Percentiles rank a stretch among this genome's conserved stretches.
Conservation (phyloP, 306 rosid genomes). For the Cajanus cajan region DNA sequence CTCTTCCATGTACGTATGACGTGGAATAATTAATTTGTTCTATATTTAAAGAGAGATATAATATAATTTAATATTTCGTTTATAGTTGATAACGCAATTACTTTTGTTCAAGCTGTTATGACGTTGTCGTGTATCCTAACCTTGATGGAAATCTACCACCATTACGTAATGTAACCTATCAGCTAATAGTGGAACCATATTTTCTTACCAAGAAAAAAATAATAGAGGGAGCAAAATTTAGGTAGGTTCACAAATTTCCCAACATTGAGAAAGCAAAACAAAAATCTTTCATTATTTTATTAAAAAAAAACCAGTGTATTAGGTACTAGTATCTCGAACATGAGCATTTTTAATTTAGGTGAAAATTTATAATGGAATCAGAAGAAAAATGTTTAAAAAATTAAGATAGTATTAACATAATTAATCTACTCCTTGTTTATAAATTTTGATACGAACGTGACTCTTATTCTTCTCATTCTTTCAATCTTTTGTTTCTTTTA, state of each 20-base stretch:
- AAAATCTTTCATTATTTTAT: neutral
- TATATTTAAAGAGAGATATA: neutral
- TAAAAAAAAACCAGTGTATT: no score
- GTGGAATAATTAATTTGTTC: no score
- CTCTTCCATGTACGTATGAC: no score
- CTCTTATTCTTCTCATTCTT: no score
- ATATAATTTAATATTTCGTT: neutral
- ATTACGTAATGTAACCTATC: neutral
- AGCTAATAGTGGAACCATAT: neutral
- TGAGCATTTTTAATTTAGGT: neutral
- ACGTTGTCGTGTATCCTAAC: slow-evolving; percentile 8
- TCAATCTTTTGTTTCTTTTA: no score
- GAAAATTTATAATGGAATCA: neutral
- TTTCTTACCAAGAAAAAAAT: neutral
- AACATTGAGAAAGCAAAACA: neutral
- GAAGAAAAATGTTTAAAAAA: no score
- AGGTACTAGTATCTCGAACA: neutral
- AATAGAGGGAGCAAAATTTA: neutral
- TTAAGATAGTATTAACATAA: no score
- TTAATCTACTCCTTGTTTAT: no score
- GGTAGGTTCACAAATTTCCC: neutral
- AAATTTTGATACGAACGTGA: no score
- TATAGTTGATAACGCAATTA: neutral
- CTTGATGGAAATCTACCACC: neutral
- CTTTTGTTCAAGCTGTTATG: neutral